Percentiles rank a stretch among this genome's conserved stretches.
These are phyloP conservation scores for Neurospora sp. DNA, from an alignment of 495 filamentous ascomycete species.

Conservation along the genomic window DNA sequence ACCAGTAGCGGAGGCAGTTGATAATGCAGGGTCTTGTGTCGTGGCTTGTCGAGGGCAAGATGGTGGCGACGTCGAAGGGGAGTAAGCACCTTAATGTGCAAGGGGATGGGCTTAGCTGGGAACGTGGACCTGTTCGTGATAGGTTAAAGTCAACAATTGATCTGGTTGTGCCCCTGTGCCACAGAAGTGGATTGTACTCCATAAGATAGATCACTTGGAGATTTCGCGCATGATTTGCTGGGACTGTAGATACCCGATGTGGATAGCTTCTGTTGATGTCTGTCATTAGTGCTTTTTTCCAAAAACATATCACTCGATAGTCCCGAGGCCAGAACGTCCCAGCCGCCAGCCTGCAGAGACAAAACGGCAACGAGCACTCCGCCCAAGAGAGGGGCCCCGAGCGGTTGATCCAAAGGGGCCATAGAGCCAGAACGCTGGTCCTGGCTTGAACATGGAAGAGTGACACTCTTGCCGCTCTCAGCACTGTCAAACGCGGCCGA, in stretches of 20 bases:
- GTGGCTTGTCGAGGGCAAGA: background rate
- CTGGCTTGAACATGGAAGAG: background rate
- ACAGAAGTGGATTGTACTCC: background rate
- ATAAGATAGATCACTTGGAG: background rate
- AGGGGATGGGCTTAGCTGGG: background rate
- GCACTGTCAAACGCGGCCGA: background rate
- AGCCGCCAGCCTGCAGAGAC: background rate
- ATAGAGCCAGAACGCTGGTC: background rate
- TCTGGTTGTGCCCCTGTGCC: background rate
- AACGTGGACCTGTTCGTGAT: background rate
- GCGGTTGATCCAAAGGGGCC: background rate
- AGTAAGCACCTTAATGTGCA: background rate
- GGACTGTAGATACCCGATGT: background rate
- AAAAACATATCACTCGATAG: background rate
- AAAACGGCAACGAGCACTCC: background rate
- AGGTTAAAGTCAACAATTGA: background rate
- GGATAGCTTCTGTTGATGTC: background rate
- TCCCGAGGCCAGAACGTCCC: background rate
- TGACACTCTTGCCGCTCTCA: background rate
- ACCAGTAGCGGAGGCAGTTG: background rate
- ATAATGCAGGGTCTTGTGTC: background rate
- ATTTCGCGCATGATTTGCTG: background rate
- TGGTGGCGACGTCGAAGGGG: background rate
- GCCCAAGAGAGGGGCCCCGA: background rate
- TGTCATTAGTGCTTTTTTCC: background rate